Conservation (phyloP, 495 filamentous ascomycete species). For the Aspergillus cavernicola region DNA sequence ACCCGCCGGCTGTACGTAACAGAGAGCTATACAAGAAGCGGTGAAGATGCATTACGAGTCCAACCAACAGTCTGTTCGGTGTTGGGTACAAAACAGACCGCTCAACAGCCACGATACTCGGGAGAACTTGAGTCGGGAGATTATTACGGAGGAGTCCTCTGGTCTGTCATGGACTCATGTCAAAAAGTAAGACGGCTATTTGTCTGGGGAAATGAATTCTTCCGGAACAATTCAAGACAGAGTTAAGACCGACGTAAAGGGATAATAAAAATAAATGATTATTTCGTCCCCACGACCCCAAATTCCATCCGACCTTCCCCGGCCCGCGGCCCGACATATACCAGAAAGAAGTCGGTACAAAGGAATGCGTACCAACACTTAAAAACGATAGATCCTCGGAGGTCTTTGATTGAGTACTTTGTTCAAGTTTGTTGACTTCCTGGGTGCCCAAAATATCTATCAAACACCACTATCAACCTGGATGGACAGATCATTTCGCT, state of each 20-base stretch:
- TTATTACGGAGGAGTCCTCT: no score
- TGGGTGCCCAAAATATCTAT: no score
- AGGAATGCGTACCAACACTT: no score
- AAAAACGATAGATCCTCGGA: constrained; percentile 22
- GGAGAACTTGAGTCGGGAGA: no score
- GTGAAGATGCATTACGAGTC: constrained; percentile 5
- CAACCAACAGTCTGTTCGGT: not conserved
- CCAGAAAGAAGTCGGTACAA: constrained; percentile 10
- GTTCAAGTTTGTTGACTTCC: no score
- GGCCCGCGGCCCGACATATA: constrained; percentile 20
- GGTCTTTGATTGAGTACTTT: not conserved
- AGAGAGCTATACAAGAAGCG: not conserved
- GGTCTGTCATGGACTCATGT: not conserved
- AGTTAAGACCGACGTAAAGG: not conserved
- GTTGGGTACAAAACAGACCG: not conserved
- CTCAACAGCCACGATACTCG: no score
- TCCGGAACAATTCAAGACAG: not conserved
- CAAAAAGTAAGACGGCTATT: not conserved
- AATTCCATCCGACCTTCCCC: constrained; percentile 25
- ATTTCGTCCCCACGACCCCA: constrained; percentile 17
- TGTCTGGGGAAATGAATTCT: not conserved
- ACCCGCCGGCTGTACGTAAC: not conserved
- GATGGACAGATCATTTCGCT: constrained; percentile 4
- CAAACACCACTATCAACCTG: no score
- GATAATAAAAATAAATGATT: constrained; percentile 2